Conservation (phyloP, 208 protist genomes). For the Naegleria fowleri region DNA sequence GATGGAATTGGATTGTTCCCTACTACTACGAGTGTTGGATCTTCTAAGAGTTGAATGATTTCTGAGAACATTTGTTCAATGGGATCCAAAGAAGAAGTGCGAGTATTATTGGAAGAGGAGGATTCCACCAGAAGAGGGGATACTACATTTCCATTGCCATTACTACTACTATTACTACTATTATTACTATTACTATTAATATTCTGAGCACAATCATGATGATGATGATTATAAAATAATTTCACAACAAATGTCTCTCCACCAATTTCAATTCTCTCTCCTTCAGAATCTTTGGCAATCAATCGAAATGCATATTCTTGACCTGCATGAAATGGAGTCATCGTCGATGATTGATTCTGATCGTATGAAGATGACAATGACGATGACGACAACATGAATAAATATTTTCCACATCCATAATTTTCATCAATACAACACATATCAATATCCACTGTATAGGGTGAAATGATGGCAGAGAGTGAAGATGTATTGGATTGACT, state of each 20-base stretch:
- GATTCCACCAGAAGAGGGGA: too few relatives aligned
- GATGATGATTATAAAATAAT: not conserved
- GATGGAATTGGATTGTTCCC: too few relatives aligned
- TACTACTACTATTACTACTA: not conserved
- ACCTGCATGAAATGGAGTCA: not conserved
- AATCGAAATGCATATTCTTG: not conserved
- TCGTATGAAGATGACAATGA: not conserved
- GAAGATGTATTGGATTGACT: too few relatives aligned
- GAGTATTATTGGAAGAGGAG: too few relatives aligned
- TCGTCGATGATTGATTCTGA: not conserved
- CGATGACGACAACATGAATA: too few relatives aligned
- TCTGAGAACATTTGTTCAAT: not conserved
- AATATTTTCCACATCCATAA: not conserved
- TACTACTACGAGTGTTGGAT: not conserved
- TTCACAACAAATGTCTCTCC: not conserved
- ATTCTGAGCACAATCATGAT: too few relatives aligned
- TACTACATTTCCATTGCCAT: not conserved
- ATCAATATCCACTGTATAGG: too few relatives aligned
- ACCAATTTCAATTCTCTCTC: not conserved
- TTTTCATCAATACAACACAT: too few relatives aligned
- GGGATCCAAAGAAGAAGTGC: not conserved
- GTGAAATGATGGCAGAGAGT: too few relatives aligned
- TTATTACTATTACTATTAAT: too few relatives aligned
- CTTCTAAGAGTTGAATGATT: not conserved
- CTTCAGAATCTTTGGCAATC: not conserved